phyloP scores from a whole-genome alignment of 2,329 filamentous ascomycete species.

The Chaetomium olivaceum region DNA sequence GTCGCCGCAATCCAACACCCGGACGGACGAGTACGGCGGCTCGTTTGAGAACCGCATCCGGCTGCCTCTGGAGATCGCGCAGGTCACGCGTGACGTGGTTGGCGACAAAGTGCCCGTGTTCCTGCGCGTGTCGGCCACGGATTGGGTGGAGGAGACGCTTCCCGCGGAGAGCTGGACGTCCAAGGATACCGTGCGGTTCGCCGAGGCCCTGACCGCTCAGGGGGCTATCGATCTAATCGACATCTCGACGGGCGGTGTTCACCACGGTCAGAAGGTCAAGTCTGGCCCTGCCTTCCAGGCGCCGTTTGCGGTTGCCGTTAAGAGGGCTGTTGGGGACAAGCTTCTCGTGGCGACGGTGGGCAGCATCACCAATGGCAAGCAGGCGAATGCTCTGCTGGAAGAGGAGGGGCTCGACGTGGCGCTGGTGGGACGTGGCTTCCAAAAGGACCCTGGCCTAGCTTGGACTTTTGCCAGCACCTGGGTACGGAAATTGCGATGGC shows the following conservation, averaged over 20 bases:
- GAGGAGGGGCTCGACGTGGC: constrained; percentile 49
- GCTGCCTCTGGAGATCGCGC: neutral
- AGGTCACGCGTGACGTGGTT: neutral
- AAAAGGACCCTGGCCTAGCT: constrained; percentile 59
- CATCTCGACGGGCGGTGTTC: constrained; percentile 67
- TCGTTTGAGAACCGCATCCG: neutral
- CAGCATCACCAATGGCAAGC: constrained; percentile 46
- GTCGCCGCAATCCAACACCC: neutral
- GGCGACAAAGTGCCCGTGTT: neutral
- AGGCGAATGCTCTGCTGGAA: constrained; percentile 42
- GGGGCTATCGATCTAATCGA: constrained; percentile 71
- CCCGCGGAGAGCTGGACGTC: constrained; percentile 65
- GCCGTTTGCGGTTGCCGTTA: constrained; percentile 68
- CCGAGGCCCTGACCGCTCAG: constrained; percentile 58
- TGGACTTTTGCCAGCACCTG: constrained; percentile 59
- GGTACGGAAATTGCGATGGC: constrained; percentile 48
- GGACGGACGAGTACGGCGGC: neutral
- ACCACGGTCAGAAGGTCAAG: constrained; percentile 59
- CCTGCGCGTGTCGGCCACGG: constrained; percentile 52
- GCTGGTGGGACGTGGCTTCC: constrained; percentile 55
- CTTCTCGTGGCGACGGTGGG: constrained; percentile 51
- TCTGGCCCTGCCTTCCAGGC: constrained; percentile 68
- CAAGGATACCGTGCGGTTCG: constrained; percentile 64
- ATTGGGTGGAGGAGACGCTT: constrained; percentile 68
- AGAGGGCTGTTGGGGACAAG: constrained; percentile 67